Evolutionary conservation across 2,329 filamentous ascomycete species (phyloP).

Genomic region (Ascochyta pisi): DNA sequence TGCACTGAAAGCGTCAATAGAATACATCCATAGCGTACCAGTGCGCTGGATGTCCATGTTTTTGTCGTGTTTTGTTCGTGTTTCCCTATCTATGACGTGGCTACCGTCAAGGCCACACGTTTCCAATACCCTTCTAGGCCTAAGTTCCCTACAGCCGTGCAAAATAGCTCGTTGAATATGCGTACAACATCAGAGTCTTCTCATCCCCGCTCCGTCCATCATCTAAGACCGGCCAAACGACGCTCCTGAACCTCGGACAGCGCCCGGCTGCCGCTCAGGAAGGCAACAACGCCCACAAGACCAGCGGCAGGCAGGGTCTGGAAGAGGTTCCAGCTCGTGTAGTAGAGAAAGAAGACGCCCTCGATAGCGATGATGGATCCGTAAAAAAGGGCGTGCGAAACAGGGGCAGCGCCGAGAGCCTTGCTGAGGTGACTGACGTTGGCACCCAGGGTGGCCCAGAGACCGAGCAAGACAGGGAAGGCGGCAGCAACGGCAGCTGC

Average conservation of each 20-base stretch:
- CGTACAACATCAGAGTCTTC: background rate
- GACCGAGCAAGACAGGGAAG: constrained; percentile 74
- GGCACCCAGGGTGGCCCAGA: constrained; percentile 80
- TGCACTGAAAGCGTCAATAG: too few relatives aligned
- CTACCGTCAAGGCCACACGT: background rate
- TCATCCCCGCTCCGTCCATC: constrained; percentile 22
- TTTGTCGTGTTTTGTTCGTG: background rate
- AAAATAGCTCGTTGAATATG: background rate
- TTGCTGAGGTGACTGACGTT: constrained; percentile 80
- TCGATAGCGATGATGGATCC: constrained; percentile 88
- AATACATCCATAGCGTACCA: too few relatives aligned
- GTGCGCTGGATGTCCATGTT: background rate
- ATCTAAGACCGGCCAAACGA: constrained; percentile 75
- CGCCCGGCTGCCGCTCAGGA: constrained; percentile 87
- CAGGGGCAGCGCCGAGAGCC: constrained; percentile 76
- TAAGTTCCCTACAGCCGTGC: background rate
- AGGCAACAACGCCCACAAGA: constrained; percentile 72
- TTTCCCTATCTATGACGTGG: background rate
- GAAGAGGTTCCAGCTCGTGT: constrained; percentile 90
- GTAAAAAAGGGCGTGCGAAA: constrained; percentile 85
- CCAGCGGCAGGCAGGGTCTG: constrained; percentile 78
- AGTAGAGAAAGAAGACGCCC: constrained; percentile 93
- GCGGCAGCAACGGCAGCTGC: constrained; percentile 73
- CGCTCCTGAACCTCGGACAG: constrained; percentile 91
- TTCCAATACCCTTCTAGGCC: background rate